Conservation (phyloP, 1,284 basidiomycete species). For the Marasmius oreades region DNA sequence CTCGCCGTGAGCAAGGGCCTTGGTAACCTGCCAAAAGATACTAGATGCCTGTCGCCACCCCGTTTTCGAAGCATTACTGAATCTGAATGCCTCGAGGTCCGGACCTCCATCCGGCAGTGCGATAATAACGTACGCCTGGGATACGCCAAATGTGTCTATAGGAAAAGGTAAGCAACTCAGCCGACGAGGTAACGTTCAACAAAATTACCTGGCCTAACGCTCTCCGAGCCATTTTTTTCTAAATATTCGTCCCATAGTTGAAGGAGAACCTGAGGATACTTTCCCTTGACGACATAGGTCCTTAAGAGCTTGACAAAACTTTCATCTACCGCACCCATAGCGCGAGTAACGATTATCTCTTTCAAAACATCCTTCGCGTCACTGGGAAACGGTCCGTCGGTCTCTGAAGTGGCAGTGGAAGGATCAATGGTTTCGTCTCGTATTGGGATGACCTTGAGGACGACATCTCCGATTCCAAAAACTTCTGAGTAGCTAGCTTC, state of each 20-base stretch:
- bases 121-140: constrained; percentile 86
- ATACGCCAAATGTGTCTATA: constrained; percentile 66
- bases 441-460: constrained; percentile 85
- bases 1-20: constrained; percentile 78
- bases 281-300: constrained; percentile 83
- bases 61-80: constrained; percentile 44
- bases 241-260: constrained; percentile 87
- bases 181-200: neutral
- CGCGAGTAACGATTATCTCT: constrained; percentile 84
- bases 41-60: constrained; percentile 87
- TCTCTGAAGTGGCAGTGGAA: constrained; percentile 22
- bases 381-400: constrained; percentile 63
- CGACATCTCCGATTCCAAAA: constrained; percentile 83
- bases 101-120: constrained; percentile 86
- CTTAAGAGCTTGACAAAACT: constrained; percentile 79
- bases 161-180: neutral
- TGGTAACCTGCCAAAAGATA: constrained; percentile 88
- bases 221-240: constrained; percentile 71
- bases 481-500: constrained; percentile 98
- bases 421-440: constrained; percentile 40
- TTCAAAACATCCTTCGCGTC: constrained; percentile 77
- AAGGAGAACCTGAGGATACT: constrained; percentile 77
- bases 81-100: constrained; percentile 83
- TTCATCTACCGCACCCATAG: constrained; percentile 68
- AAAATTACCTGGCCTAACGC: constrained; percentile 74